phyloP scores from a whole-genome alignment of 2,329 filamentous ascomycete genomes.

The Zelopaecilomyces penicillatus region DNA sequence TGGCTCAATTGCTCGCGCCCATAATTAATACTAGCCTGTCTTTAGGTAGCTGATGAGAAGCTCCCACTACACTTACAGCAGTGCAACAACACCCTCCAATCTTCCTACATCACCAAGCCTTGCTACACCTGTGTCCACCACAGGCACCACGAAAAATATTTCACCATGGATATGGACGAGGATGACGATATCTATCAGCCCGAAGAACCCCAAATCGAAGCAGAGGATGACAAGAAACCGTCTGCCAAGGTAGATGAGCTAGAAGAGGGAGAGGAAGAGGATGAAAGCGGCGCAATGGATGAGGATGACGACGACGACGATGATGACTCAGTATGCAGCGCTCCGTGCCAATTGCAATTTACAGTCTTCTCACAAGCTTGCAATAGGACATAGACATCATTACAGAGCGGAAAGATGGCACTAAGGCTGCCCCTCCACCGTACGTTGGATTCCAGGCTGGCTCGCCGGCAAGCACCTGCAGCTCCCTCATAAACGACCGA shows the following conservation, averaged over 20 bases:
- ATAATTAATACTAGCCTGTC: no score
- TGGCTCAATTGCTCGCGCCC: no score
- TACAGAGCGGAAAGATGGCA: constrained; percentile 57
- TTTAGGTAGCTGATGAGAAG: no score
- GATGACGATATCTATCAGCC: constrained; percentile 60
- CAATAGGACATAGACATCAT: constrained; percentile 59
- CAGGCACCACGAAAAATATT: not conserved
- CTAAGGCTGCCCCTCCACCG: constrained; percentile 50
- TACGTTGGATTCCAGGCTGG: constrained; percentile 26
- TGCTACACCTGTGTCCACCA: no score
- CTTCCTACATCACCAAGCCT: no score
- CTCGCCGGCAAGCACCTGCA: not conserved
- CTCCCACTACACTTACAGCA: no score
- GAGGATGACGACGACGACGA: constrained; percentile 50
- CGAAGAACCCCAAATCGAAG: constrained; percentile 42
- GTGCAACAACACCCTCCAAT: no score
- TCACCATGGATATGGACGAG: constrained; percentile 57
- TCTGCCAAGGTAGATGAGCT: constrained; percentile 42
- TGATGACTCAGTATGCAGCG: constrained; percentile 14
- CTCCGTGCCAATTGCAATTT: not conserved
- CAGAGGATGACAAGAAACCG: constrained; percentile 20
- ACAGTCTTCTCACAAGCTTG: not conserved
- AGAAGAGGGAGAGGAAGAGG: constrained; percentile 57
- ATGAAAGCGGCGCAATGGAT: constrained; percentile 52
- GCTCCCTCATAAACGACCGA: not conserved